Evolutionary conservation across 257 asterid species (phyloP).

Genomic region (Salvia miltiorrhiza): DNA sequence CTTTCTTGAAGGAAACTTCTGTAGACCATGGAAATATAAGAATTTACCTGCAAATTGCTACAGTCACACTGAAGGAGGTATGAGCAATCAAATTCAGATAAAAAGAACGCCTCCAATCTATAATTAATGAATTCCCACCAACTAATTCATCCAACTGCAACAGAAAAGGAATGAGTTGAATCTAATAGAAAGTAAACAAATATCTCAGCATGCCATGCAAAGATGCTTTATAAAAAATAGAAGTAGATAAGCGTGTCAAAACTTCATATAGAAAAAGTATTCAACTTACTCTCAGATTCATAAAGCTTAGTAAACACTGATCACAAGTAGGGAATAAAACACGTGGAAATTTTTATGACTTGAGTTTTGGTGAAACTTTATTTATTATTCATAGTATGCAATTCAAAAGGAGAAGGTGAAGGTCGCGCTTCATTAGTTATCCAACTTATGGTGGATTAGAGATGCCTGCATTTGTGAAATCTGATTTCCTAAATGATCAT

Average conservation of each 20-base stretch:
- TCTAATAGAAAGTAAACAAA: slow-evolving; percentile 15
- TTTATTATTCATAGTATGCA: neutral
- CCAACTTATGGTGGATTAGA: neutral
- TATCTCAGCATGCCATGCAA: slow-evolving; percentile 4
- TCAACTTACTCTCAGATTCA: slow-evolving; percentile 6
- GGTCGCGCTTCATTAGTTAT: slow-evolving; percentile 3
- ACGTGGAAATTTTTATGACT: slow-evolving; percentile 5
- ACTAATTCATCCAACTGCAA: slow-evolving; percentile 77
- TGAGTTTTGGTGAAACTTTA: neutral
- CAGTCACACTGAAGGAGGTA: slow-evolving; percentile 82
- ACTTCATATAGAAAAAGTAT: neutral
- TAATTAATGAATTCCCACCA: slow-evolving; percentile 48
- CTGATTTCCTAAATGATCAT: neutral
- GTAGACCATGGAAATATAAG: slow-evolving; percentile 9
- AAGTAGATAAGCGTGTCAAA: neutral
- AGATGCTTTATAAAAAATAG: neutral
- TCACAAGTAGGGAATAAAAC: neutral
- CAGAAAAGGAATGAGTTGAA: slow-evolving; percentile 25
- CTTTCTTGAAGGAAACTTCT: neutral
- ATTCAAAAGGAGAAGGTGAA: neutral
- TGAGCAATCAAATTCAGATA: slow-evolving; percentile 94
- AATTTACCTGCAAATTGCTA: slow-evolving; percentile 91
- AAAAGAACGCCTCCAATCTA: slow-evolving; percentile 96
- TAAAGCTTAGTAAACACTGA: slow-evolving; percentile 10
- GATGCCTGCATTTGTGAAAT: slow-evolving; percentile 2